Percentiles rank a stretch among this genome's conserved stretches.
Evolutionary conservation across 1,284 basidiomycete genomes (phyloP).

Genomic region (Anthracocystis panici-leucophaei): DNA sequence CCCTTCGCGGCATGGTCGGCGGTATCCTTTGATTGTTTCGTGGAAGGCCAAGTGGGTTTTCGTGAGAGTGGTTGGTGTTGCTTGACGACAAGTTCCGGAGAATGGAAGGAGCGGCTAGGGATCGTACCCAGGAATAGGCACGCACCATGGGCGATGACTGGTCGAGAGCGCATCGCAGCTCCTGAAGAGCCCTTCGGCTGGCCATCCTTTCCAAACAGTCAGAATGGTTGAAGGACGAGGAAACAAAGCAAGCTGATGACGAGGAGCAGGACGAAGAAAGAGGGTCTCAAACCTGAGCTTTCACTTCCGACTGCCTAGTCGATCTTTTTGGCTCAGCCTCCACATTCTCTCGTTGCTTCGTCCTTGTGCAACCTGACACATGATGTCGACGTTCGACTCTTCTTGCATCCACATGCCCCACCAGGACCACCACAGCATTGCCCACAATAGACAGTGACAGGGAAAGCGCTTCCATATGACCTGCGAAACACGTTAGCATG

Average conservation of each 20-base stretch:
- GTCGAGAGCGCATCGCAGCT: background rate
- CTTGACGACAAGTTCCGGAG: constrained; percentile 4
- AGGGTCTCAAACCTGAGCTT: background rate
- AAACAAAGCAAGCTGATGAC: background rate
- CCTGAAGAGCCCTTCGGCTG: background rate
- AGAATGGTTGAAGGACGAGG: background rate
- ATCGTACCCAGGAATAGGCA: no score
- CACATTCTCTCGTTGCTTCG: constrained; percentile 16
- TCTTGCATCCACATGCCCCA: background rate
- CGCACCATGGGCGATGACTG: background rate
- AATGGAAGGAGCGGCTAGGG: constrained; percentile 1
- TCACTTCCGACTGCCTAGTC: constrained; percentile 24
- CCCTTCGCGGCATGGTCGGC: constrained; percentile 61
- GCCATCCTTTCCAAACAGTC: constrained; percentile 2
- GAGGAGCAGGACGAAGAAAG: background rate
- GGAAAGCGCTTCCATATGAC: background rate
- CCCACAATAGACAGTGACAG: background rate
- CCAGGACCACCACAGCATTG: background rate
- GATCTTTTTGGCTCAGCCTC: constrained; percentile 26
- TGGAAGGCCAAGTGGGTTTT: constrained; percentile 66
- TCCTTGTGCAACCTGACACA: background rate
- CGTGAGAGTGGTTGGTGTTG: constrained; percentile 31
- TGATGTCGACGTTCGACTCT: background rate
- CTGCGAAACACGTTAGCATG: constrained; percentile 17
- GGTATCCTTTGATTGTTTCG: constrained; percentile 59